Evolutionary conservation across 441 rosid species (phyloP).

Genomic region (Corymbia citriodora): DNA sequence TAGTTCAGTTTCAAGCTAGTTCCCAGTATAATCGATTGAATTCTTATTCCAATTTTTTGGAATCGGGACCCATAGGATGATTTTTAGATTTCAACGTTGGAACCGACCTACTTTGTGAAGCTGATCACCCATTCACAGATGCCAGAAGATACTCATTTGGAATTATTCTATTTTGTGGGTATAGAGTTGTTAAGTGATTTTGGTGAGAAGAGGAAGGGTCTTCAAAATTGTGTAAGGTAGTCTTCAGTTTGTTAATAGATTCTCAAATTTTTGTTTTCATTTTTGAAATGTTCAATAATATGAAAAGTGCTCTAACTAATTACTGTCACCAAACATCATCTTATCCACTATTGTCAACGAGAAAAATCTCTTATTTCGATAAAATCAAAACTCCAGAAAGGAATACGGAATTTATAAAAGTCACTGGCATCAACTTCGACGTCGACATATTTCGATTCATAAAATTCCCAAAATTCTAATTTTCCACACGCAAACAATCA

Average conservation of each 20-base stretch:
- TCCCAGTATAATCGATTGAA: not conserved
- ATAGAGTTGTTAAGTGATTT: not conserved
- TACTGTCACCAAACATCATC: not conserved
- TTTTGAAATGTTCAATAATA: not conserved
- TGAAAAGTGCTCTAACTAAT: not conserved
- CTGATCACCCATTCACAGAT: not conserved
- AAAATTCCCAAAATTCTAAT: not conserved
- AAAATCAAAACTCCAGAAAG: not conserved
- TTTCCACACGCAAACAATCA: accelerated
- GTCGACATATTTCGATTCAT: not conserved
- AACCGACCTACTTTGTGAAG: not conserved
- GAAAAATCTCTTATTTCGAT: not conserved
- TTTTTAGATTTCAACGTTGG: accelerated
- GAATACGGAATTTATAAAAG: not conserved
- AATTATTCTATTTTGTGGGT: not conserved
- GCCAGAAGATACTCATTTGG: not conserved
- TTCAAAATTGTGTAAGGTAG: not conserved
- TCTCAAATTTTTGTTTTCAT: not conserved
- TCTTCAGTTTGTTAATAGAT: not conserved
- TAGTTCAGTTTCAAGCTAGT: not conserved
- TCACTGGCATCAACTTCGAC: not conserved
- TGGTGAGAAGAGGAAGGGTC: not conserved
- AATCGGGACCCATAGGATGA: accelerated
- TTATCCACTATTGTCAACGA: not conserved
- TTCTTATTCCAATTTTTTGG: not conserved